A percentile compares a stretch with the other conserved stretches of the same genome.
Conservation (phyloP, 2,329 filamentous ascomycete genomes). For the Colletotrichum sp. region DNA sequence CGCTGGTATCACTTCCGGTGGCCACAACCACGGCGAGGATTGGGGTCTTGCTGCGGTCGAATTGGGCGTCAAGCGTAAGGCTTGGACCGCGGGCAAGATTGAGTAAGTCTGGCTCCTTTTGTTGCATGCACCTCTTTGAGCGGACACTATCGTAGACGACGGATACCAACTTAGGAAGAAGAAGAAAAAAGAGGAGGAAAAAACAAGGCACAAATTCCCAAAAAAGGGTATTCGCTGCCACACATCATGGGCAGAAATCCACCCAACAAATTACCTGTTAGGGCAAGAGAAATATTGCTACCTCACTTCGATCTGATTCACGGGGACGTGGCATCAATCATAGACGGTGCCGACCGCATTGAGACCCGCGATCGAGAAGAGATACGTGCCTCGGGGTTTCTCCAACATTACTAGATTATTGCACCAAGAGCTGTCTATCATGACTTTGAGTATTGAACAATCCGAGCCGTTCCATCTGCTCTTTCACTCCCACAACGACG, state of each 20-base stretch:
- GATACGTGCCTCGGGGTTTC: neutral
- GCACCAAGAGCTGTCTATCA: constrained; percentile 19
- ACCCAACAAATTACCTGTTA: neutral
- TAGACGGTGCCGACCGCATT: neutral
- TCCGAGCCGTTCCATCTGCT: constrained; percentile 7
- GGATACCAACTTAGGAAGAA: neutral
- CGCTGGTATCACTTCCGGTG: constrained; percentile 71
- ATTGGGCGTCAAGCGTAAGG: constrained; percentile 84
- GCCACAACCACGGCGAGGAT: constrained; percentile 95
- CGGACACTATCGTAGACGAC: neutral
- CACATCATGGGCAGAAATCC: neutral
- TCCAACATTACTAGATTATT: constrained; percentile 22
- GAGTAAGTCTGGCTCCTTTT: constrained; percentile 33
- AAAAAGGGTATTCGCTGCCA: neutral
- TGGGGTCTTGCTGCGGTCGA: constrained; percentile 96
- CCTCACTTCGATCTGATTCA: neutral
- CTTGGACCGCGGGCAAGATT: constrained; percentile 77
- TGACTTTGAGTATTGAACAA: constrained; percentile 1
- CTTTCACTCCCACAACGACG: neutral
- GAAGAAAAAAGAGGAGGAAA: neutral
- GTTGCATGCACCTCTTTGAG: neutral
- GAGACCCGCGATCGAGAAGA: neutral
- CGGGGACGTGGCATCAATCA: neutral
- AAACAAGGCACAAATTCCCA: neutral
- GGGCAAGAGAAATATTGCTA: neutral